phyloP scores from a whole-genome alignment of 2,329 filamentous ascomycete species.

The Chrysosphaeria jannelii region DNA sequence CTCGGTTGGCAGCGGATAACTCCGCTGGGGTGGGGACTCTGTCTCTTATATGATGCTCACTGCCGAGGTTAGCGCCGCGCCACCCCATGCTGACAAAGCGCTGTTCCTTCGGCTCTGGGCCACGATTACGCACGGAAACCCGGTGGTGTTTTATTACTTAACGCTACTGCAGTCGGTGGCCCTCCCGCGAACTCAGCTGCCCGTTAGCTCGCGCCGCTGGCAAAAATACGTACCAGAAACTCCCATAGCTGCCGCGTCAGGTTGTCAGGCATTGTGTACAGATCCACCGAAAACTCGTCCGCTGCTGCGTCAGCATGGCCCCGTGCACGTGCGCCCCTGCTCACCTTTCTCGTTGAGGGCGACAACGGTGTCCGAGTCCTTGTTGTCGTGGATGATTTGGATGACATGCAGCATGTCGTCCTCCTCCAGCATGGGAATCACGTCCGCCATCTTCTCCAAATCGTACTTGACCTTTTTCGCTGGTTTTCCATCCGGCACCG shows the following conservation, averaged over 20 bases:
- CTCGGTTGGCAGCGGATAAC: too few relatives aligned
- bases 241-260: slow-evolving; percentile 92
- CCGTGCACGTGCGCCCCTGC: not conserved
- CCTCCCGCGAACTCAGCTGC: too few relatives aligned
- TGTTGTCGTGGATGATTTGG: slow-evolving; percentile 95
- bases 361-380: slow-evolving; percentile 76
- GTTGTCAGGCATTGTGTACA: slow-evolving; percentile 81
- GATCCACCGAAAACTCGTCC: slow-evolving; percentile 91
- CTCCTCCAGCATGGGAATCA: slow-evolving; percentile 62
- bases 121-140: too few relatives aligned
- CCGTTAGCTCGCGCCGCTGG: too few relatives aligned
- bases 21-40: too few relatives aligned
- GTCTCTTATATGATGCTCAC: too few relatives aligned
- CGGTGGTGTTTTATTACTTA: too few relatives aligned
- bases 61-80: too few relatives aligned
- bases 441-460: slow-evolving; percentile 91
- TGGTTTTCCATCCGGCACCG: slow-evolving; percentile 47
- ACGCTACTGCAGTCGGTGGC: too few relatives aligned
- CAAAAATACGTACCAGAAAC: slow-evolving; percentile 24
- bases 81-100: too few relatives aligned
- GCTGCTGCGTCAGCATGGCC: slow-evolving; percentile 14
- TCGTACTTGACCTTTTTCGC: slow-evolving; percentile 50
- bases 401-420: slow-evolving; percentile 87
- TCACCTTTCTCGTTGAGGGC: slow-evolving; percentile 87
- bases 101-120: too few relatives aligned